Evolutionary conservation across 2,329 filamentous ascomycete genomes (phyloP), one percentile per base, ranked within the genome.

Genomic region (Colletotrichum cuscutae): DNA sequence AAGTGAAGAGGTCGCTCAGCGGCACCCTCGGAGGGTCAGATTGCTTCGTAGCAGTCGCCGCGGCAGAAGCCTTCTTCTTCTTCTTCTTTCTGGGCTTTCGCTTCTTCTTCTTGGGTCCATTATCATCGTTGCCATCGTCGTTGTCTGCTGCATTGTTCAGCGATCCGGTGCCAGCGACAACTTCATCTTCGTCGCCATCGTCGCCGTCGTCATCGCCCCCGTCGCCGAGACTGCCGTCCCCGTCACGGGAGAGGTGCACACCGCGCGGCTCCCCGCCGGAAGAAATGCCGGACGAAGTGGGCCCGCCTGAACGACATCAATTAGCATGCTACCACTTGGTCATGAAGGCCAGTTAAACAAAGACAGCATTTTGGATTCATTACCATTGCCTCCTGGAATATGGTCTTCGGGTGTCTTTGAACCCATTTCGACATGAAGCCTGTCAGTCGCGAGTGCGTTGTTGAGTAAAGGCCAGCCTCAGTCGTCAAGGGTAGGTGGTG

Each of bases 261-360:
- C 84, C 85, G 8, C 83, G 82, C 52, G 84, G 82, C 72, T 85
- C 82, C 60, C 85, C 85, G 54, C 84, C 83, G 52, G 72, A 74
- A 72, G 72, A 76, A 64, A 76, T 37, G 53, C 57, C 56, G 65
- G 60, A 24, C 6, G 72, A 71, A 6, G 75, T 76, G 67, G 72
- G 75, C 60, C 80, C 57, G 52, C 59, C 65, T 60, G 71, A 11
- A n/a, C 42, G 42, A 76, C 75, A 57, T 52, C 32, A 57, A 68
- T 78, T 68, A 78, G 79, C 69, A 35, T 35, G 32, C 3, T 35
- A 12, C 32, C 11, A 35, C 4, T 35, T 35, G 11, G 32, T 35
- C 4, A 12, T 35, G 32, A 35, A 35, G 32, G 4, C 11, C 9
- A 11, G 4, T 32, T 32, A 35, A 35, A 35, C 3, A 35, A 12